Conservation (phyloP, 2,329 filamentous ascomycete genomes). For the Pyricularia grisea region DNA sequence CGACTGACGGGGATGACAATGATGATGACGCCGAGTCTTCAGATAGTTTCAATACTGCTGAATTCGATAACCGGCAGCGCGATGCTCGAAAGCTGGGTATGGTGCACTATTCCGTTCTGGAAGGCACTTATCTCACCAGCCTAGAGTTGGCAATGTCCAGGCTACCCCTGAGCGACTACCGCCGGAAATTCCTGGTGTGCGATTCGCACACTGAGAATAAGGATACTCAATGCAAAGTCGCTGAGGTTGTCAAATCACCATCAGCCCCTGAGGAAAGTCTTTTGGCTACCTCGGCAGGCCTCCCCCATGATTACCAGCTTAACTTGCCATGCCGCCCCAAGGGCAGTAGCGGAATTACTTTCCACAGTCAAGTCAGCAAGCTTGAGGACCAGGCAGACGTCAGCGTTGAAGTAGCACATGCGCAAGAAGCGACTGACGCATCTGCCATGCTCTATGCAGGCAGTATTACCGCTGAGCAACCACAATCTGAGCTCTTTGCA, state of each 20-base stretch:
- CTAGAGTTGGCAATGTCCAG: neutral
- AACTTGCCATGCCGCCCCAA: too few species aligned
- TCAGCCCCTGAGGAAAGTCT: neutral
- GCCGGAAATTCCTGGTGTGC: neutral
- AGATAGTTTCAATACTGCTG: neutral
- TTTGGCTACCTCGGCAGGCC: neutral
- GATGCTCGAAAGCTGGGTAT: neutral
- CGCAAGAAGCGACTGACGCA: neutral
- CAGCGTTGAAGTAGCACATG: neutral
- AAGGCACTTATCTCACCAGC: slow-evolving; percentile 1
- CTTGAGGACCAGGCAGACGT: neutral
- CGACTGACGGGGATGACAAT: neutral
- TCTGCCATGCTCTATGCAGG: too few species aligned
- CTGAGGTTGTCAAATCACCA: neutral
- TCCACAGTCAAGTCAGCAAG: neutral
- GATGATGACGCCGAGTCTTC: neutral
- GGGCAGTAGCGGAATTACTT: too few species aligned
- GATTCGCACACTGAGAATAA: too few species aligned
- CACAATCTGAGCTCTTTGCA: neutral
- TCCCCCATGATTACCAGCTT: neutral
- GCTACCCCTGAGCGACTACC: neutral
- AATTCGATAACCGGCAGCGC: neutral
- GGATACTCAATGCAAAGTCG: neutral
- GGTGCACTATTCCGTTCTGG: slow-evolving; percentile 1
- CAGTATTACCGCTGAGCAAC: neutral